These are phyloP conservation scores for Penicillium sp. DNA, from an alignment of 2,329 filamentous ascomycete genomes.

Conservation along the genomic window DNA sequence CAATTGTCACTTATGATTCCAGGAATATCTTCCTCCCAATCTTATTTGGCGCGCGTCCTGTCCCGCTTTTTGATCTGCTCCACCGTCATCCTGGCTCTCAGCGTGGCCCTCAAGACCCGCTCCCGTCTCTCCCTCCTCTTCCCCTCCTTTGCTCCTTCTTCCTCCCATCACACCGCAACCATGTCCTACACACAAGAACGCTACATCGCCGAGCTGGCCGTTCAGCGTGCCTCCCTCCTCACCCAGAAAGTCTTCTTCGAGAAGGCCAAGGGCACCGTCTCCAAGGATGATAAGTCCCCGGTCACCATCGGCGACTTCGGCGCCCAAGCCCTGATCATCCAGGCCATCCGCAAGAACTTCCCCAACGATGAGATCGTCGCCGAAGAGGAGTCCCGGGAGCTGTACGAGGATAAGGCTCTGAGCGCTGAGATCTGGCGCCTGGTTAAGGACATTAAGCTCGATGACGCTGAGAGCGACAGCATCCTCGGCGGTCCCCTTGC, in stretches of 20 bases:
- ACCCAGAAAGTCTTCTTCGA: constrained; percentile 79
- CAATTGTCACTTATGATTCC: not conserved
- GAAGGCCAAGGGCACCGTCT: constrained; percentile 89
- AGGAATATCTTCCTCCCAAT: not conserved
- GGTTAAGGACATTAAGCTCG: constrained; percentile 69
- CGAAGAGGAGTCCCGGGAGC: constrained; percentile 84
- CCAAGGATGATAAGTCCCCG: constrained; percentile 92
- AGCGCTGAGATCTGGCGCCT: constrained; percentile 80
- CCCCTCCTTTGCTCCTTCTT: constrained; percentile 27
- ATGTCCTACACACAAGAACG: constrained; percentile 73
- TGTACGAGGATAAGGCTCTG: constrained; percentile 69
- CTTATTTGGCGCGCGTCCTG: constrained; percentile 23
- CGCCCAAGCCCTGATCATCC: constrained; percentile 93
- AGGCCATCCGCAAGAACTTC: constrained; percentile 85
- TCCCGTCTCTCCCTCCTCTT: constrained; percentile 43
- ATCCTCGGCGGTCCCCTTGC: constrained; percentile 68
- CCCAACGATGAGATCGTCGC: constrained; percentile 88
- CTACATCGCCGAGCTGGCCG: constrained; percentile 79
- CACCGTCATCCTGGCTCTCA: constrained; percentile 46
- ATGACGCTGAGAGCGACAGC: constrained; percentile 63
- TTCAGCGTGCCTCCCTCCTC: constrained; percentile 75
- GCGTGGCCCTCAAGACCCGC: constrained; percentile 38
- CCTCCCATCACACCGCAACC: constrained; percentile 26
- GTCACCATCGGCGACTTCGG: constrained; percentile 98
- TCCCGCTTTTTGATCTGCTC: constrained; percentile 36